Percentiles rank a stretch among this genome's conserved stretches.
Conservation (phyloP, 164 flowering plant genomes). For the Stephania japonica region DNA sequence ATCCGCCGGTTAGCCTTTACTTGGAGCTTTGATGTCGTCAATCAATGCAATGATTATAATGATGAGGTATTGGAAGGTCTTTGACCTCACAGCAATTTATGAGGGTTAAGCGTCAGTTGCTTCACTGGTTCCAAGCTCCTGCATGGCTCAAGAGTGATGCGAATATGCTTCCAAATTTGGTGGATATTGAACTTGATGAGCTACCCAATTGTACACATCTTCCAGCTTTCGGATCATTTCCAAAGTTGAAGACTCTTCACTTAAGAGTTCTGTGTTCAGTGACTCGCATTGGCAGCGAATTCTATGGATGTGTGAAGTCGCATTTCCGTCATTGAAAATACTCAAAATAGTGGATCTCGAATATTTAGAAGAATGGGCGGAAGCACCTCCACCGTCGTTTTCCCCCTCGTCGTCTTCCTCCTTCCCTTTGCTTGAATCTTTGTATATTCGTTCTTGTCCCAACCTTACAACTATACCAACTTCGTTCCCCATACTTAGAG, state of each 20-base stretch:
- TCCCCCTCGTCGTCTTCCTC: not conserved
- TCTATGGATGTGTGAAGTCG: not conserved
- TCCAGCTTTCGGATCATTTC: no score
- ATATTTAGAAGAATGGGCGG: not conserved
- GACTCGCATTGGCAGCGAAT: not conserved
- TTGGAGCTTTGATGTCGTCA: not conserved
- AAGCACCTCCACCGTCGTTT: not conserved
- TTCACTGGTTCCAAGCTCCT: not conserved
- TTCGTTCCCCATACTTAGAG: not conserved
- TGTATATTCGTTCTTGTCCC: not conserved
- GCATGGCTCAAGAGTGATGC: not conserved
- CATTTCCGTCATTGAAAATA: not conserved
- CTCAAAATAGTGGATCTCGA: not conserved
- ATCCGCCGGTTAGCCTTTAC: not conserved
- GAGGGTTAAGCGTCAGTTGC: not conserved
- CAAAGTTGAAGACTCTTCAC: not conserved
- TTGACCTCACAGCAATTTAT: not conserved
- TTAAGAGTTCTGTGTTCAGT: not conserved
- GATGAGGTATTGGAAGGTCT: conserved; percentile 7
- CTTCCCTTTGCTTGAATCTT: conserved; percentile 3
- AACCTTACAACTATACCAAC: not conserved
- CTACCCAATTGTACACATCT: not conserved
- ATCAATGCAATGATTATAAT: not conserved
- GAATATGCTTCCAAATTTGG: conserved; percentile 8
- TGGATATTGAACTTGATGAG: not conserved